Conservation (phyloP, 129 eudicot species). For the Daucus carota region DNA sequence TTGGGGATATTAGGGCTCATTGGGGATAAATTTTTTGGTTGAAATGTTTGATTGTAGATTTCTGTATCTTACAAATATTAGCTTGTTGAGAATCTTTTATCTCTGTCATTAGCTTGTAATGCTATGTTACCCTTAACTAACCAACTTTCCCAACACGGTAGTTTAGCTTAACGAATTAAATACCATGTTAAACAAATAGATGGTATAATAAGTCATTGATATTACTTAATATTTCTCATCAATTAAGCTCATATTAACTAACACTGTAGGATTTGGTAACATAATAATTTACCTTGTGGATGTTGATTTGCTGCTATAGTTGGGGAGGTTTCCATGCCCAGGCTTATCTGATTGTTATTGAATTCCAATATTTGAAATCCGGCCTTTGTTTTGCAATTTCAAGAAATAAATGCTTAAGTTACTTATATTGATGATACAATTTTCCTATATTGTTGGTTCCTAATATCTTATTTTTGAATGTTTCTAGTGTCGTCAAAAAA, state of each 20-base stretch:
- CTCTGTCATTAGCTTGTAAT: background rate
- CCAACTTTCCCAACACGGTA: no score
- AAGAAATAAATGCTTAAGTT: background rate
- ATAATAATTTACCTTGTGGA: background rate
- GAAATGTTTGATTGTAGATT: no score
- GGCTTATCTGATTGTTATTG: background rate
- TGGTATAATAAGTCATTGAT: background rate
- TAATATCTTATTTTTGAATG: slow-evolving; percentile 4
- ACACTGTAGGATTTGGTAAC: background rate
- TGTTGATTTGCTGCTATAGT: background rate
- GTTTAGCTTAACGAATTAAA: no score
- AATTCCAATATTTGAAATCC: background rate
- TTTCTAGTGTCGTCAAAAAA: no score
- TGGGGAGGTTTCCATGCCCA: background rate
- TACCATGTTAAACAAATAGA: background rate
- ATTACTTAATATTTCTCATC: background rate
- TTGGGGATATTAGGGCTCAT: background rate
- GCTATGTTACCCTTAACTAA: background rate
- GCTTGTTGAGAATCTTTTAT: background rate
- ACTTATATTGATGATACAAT: background rate
- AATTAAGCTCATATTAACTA: background rate
- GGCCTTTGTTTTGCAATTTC: background rate
- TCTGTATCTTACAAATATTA: no score
- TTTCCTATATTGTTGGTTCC: background rate
- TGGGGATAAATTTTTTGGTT: no score